Conservation (phyloP, 257 asterid genomes). For the Nyctanthes arbortristis region DNA sequence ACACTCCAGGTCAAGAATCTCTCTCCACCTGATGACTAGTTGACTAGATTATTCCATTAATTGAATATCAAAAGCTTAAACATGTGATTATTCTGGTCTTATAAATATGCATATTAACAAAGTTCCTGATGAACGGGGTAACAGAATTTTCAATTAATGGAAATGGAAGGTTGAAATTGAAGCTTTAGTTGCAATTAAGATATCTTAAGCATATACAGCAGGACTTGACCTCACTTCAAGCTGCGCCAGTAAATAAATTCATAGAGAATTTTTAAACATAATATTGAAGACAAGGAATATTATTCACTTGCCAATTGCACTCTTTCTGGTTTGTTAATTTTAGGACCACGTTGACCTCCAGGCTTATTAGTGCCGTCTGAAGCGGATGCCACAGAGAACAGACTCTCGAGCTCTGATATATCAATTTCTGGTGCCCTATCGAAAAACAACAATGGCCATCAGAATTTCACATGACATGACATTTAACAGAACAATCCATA, state of each 20-base stretch:
- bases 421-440: slow-evolving; percentile 99
- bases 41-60: background rate
- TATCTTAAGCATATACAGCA: slow-evolving; percentile 10
- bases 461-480: slow-evolving; percentile 28
- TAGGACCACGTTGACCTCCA: slow-evolving; percentile 77
- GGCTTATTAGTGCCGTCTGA: slow-evolving; percentile 72
- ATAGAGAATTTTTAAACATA: slow-evolving; percentile 1
- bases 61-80: background rate
- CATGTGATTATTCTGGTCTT: background rate
- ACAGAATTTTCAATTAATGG: background rate
- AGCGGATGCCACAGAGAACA: slow-evolving; percentile 93
- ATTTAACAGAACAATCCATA: slow-evolving; percentile 9
- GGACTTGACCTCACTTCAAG: slow-evolving; percentile 19
- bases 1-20: background rate
- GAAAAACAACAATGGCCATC: slow-evolving; percentile 27
- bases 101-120: background rate
- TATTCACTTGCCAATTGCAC: slow-evolving; percentile 80
- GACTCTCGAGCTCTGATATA: slow-evolving; percentile 94
- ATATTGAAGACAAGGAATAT: slow-evolving; percentile 26
- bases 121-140: background rate
- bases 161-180: background rate
- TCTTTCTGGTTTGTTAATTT: slow-evolving; percentile 88
- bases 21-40: background rate
- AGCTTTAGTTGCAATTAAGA: background rate
- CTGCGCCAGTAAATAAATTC: slow-evolving; percentile 15